phyloP scores from a whole-genome alignment of 2,329 filamentous ascomycete species.

The Knoxdaviesia proteae region DNA sequence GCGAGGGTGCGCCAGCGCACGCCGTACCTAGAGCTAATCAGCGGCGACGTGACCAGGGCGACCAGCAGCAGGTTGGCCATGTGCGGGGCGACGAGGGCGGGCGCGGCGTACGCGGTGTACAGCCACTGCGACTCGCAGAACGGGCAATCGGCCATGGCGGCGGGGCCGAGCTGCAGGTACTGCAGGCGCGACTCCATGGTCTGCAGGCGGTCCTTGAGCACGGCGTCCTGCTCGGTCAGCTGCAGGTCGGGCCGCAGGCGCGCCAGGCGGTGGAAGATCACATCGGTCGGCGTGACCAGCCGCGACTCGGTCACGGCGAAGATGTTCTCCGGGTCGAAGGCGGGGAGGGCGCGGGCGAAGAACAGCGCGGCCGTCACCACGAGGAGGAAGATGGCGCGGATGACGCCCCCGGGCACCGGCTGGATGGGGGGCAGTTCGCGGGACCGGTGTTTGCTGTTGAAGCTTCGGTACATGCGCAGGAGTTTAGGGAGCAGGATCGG shows the following conservation, averaged over 20 bases:
- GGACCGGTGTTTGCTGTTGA: constrained; percentile 11
- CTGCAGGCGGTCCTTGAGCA: constrained; percentile 46
- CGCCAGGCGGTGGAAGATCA: constrained; percentile 59
- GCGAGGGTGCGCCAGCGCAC: constrained; percentile 49
- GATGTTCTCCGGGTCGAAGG: constrained; percentile 58
- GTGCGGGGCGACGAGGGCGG: constrained; percentile 56
- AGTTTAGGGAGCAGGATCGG: constrained; percentile 46
- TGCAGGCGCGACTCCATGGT: constrained; percentile 53
- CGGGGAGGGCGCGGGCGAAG: constrained; percentile 40
- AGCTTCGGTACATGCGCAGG: constrained; percentile 30
- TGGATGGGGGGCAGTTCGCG: constrained; percentile 22
- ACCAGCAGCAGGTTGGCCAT: constrained; percentile 54
- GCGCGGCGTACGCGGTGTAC: constrained; percentile 66
- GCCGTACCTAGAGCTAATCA: constrained; percentile 41
- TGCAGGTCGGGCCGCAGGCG: constrained; percentile 24
- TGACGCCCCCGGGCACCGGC: constrained; percentile 29
- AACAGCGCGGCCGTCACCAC: constrained; percentile 23
- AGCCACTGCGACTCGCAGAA: constrained; percentile 57
- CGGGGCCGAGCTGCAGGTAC: constrained; percentile 67
- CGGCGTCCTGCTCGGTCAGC: constrained; percentile 38
- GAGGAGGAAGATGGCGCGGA: constrained; percentile 40
- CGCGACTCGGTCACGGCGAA: constrained; percentile 61
- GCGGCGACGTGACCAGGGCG: constrained; percentile 50
- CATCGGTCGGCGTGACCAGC: constrained; percentile 65
- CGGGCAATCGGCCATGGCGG: constrained; percentile 51